Evolutionary conservation across 768 basidiomycete species (phyloP), one percentile per base, ranked within the genome.

Genomic region (Suillus alpinus): DNA sequence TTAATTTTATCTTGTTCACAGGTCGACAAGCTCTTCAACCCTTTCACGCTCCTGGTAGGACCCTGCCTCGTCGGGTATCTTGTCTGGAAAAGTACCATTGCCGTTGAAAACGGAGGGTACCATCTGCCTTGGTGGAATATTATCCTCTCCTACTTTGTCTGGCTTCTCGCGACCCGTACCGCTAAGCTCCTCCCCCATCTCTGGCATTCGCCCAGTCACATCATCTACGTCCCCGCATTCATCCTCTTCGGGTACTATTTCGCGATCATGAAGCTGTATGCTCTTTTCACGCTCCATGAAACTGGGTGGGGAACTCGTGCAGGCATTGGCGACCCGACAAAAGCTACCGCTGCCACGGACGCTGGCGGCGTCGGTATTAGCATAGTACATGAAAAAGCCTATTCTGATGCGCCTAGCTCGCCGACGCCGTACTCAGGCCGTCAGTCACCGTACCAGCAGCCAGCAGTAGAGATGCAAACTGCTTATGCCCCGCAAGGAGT

Each of bases 221-320:
- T 92, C 67, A 84, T 94, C 64, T 85, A 89, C 69, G 89, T 93
- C 6, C 91, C 91, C n/a, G 89, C 88, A 16, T 92, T 91, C 75
- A 91, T 96, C 69, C 71, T 88, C 5, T 95, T 96, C 71, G 94
- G 94, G 29, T 96, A 96, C 71, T 95, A 95, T 76, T 96, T 96
- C 69, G 88, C 93, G 18, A 77, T 96, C 67, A 96, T 98, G 94
- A 96, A 95, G 76, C 65, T 96, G 49, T 96, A 96, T 73, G 94
- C 94, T 36, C 78, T 95, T 47, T 87, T 86, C 71, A 96, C 94
- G 57, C 80, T 95, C 59, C 94, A 96, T 76, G 92, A 95, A 87
- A 95, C 92, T 69, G 94, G 89, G 44, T 96, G 94, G 94, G 94
- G 94, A 46, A 97, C 94, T n/a, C 89, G 94, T 73, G 86, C 94